phyloP scores from a whole-genome alignment of 2,329 filamentous ascomycete species.

The Keithomyces neogunnii region DNA sequence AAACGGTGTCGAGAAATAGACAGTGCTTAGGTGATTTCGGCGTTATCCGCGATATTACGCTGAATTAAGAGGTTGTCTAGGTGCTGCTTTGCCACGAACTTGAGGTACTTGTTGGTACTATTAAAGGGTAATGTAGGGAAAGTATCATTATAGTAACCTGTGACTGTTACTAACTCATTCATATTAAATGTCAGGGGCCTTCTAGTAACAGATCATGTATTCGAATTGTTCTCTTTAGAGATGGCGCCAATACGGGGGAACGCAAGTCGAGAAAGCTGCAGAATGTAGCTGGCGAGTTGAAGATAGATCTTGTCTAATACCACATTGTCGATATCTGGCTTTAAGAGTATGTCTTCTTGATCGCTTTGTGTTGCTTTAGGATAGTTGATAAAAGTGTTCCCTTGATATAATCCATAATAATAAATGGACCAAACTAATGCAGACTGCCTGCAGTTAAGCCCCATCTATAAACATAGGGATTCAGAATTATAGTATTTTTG shows the following conservation, averaged over 20 bases:
- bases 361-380: conserved; percentile 15
- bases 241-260: conserved; percentile 27
- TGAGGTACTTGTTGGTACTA: conserved; percentile 21
- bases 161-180: conserved; percentile 26
- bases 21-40: conserved; percentile 16
- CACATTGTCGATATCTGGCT: conserved; percentile 13
- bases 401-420: conserved; percentile 23
- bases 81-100: conserved; percentile 16
- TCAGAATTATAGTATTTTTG: conserved; percentile 21
- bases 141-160: conserved; percentile 18
- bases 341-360: not conserved
- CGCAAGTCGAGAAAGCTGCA: conserved; percentile 20
- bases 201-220: conserved; percentile 20
- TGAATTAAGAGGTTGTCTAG: conserved; percentile 19
- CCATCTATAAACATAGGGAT: conserved; percentile 18
- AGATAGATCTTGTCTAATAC: conserved; percentile 14
- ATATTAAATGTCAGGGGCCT: conserved; percentile 32
- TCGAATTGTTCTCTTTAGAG: conserved; percentile 11
- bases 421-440: conserved; percentile 22
- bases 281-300: conserved; percentile 17
- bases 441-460: conserved; percentile 20
- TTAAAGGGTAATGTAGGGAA: conserved; percentile 22
- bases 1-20: conserved; percentile 26
- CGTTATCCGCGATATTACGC: conserved; percentile 22
- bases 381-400: conserved; percentile 15